Conservation (phyloP, 2,329 filamentous ascomycete species). For the Emericellopsis atlantica region DNA sequence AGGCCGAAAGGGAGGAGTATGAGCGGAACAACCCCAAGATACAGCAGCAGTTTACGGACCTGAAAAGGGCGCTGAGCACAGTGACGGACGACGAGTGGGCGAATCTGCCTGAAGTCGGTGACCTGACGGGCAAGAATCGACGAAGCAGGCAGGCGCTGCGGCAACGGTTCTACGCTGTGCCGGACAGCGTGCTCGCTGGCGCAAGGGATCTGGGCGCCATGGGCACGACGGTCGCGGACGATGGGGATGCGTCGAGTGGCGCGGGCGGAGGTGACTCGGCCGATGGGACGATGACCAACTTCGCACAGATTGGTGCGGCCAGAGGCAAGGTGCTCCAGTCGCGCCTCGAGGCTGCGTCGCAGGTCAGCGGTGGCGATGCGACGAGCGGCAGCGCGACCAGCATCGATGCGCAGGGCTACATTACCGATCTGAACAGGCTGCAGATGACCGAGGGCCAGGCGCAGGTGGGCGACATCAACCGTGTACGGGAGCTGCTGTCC, state of each 20-base stretch:
- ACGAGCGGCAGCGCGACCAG: constrained; percentile 71
- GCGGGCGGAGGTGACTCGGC: constrained; percentile 26
- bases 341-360: constrained; percentile 80
- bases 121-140: constrained; percentile 89
- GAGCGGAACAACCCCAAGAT: constrained; percentile 97
- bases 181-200: constrained; percentile 85
- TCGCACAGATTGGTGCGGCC: constrained; percentile 91
- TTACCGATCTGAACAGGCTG: constrained; percentile 79
- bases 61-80: constrained; percentile 79
- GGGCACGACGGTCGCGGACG: constrained; percentile 78
- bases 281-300: constrained; percentile 94
- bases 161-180: constrained; percentile 88
- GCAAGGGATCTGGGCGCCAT: constrained; percentile 72
- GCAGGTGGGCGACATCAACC: constrained; percentile 88
- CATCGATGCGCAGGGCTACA: constrained; percentile 90
- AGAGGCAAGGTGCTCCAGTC: constrained; percentile 93
- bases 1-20: constrained; percentile 85
- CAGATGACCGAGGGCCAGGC: constrained; percentile 68
- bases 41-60: constrained; percentile 90
- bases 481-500: constrained; percentile 82
- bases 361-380: constrained; percentile 51
- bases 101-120: constrained; percentile 86
- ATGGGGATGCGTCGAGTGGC: constrained; percentile 37
- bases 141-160: constrained; percentile 71
- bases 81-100: constrained; percentile 96